These are phyloP conservation scores for Stachybotrys echinatus DNA, from an alignment of 2,329 filamentous ascomycete genomes.

Conservation along the genomic window DNA sequence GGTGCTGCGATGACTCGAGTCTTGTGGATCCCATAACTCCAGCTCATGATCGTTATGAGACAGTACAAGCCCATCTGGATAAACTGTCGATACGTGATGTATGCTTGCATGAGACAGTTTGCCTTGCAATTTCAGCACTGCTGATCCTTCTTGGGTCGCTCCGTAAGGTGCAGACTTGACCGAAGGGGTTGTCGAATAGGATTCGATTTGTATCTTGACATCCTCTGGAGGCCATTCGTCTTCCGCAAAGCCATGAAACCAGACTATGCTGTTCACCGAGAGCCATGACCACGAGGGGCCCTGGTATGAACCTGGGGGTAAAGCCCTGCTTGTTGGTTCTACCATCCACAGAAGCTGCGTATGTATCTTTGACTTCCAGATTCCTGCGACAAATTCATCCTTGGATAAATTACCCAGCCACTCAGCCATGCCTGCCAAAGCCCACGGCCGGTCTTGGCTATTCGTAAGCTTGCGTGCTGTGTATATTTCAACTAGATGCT, in stretches of 20 bases:
- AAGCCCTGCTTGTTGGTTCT: neutral
- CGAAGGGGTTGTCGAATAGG: neutral
- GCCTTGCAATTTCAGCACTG: neutral
- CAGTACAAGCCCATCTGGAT: neutral
- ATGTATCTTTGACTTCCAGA: neutral
- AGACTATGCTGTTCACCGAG: neutral
- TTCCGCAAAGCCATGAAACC: neutral
- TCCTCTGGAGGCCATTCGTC: neutral
- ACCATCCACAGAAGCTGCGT: neutral
- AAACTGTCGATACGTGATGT: neutral
- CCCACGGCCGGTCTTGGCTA: neutral
- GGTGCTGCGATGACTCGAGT: neutral
- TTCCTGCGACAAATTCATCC: neutral
- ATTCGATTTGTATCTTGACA: neutral
- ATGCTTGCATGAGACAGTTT: neutral
- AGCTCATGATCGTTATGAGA: neutral
- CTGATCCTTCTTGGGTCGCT: neutral
- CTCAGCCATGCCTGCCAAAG: neutral
- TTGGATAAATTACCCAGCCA: neutral
- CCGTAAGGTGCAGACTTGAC: neutral
- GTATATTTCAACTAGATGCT: neutral
- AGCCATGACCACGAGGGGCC: neutral
- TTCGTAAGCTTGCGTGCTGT: neutral
- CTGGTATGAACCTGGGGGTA: neutral
- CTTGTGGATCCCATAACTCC: neutral